phyloP scores from a whole-genome alignment of 2,329 filamentous ascomycete species.

The Trichoderma breve region DNA sequence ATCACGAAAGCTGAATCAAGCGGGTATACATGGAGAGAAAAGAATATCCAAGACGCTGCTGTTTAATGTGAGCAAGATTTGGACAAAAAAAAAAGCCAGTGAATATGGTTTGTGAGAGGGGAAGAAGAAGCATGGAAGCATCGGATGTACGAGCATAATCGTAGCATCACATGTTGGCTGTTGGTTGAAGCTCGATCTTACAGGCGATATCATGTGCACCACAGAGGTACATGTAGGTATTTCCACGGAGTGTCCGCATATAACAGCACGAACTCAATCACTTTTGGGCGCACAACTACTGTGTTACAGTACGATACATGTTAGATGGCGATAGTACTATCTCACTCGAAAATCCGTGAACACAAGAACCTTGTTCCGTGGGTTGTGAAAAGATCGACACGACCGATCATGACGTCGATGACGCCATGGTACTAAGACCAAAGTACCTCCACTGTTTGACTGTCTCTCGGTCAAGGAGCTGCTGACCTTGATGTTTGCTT shows the following conservation, averaged over 20 bases:
- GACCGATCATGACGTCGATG: background rate
- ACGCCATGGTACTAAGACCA: background rate
- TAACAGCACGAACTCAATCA: background rate
- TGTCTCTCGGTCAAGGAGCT: background rate
- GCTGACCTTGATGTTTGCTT: background rate
- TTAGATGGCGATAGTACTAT: background rate
- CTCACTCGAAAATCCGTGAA: background rate
- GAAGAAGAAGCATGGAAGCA: background rate
- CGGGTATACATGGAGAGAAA: background rate
- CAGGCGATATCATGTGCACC: background rate
- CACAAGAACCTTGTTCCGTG: background rate
- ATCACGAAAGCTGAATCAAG: background rate
- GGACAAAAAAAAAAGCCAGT: background rate
- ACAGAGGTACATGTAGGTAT: background rate
- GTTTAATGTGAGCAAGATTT: background rate
- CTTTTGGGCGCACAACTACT: background rate
- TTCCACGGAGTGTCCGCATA: background rate
- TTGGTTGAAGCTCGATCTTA: background rate
- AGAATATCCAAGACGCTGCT: background rate
- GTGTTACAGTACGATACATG: background rate
- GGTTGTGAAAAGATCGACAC: background rate
- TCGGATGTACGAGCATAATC: background rate
- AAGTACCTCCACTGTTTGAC: background rate
- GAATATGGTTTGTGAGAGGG: background rate
- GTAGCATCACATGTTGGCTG: background rate